Conservation (phyloP, 2,329 filamentous ascomycete species). For the Spiromastix sp. region DNA sequence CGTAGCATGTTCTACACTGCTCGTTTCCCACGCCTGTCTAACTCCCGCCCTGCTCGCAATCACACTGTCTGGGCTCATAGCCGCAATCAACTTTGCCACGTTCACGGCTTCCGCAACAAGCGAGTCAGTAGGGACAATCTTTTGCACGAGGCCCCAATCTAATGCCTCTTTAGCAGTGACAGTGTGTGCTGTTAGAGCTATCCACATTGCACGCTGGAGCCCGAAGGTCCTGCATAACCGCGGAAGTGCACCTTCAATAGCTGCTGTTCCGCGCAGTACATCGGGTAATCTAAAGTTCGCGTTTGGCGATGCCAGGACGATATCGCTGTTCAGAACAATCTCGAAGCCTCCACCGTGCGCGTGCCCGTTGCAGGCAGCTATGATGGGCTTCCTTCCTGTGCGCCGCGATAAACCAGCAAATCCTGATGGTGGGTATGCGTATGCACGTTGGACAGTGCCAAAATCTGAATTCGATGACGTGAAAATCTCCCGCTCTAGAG, state of each 20-base stretch:
- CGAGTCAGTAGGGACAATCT: slow-evolving; percentile 54
- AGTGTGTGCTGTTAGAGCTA: slow-evolving; percentile 55
- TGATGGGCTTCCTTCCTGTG: slow-evolving; percentile 59
- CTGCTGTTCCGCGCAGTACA: slow-evolving; percentile 59
- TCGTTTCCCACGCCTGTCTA: slow-evolving; percentile 57
- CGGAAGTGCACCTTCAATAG: slow-evolving; percentile 61
- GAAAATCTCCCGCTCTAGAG: no score
- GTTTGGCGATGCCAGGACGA: slow-evolving; percentile 50
- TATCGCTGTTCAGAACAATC: slow-evolving; percentile 78
- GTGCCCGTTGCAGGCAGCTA: slow-evolving; percentile 66
- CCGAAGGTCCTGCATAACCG: slow-evolving; percentile 56
- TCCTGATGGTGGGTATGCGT: slow-evolving; percentile 35
- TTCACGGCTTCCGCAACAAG: slow-evolving; percentile 43
- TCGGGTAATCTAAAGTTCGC: slow-evolving; percentile 62
- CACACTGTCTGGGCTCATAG: slow-evolving; percentile 60
- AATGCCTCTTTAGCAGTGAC: slow-evolving; percentile 50
- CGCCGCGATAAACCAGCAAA: slow-evolving; percentile 47
- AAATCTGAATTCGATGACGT: slow-evolving; percentile 15
- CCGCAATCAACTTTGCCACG: slow-evolving; percentile 48
- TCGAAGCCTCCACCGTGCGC: slow-evolving; percentile 70
- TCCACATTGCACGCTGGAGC: slow-evolving; percentile 57
- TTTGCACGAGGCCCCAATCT: slow-evolving; percentile 58
- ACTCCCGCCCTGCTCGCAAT: slow-evolving; percentile 60
- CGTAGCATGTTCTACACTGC: slow-evolving; percentile 53
- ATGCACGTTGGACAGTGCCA: slow-evolving; percentile 15